phyloP scores from a whole-genome alignment of 768 basidiomycete species.

The Podaxis sp. region DNA sequence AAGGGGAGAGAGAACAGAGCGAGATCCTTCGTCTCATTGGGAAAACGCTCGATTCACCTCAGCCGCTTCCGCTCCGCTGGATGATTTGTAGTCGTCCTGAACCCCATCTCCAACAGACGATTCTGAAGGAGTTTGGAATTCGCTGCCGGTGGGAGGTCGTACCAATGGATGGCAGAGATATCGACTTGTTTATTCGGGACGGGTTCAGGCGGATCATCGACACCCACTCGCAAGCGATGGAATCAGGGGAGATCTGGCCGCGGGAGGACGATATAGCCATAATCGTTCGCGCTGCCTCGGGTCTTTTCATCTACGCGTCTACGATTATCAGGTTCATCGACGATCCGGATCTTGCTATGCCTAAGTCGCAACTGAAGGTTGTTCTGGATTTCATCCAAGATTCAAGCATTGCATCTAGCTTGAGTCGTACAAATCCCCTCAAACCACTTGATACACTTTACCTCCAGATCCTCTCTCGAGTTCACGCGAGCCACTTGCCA shows the following conservation, averaged over 20 bases:
- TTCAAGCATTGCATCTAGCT: background rate
- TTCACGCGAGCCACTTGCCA: background rate
- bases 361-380: background rate
- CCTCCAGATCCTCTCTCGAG: background rate
- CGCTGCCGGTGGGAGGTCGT: background rate
- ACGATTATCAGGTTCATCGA: background rate
- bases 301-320: background rate
- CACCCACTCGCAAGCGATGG: background rate
- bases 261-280: background rate
- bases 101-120: constrained; percentile 3
- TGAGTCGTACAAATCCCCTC: background rate
- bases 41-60: background rate
- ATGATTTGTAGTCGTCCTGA: constrained; percentile 18
- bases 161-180: constrained; percentile 6
- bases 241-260: background rate
- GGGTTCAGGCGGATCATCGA: background rate
- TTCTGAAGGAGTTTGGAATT: background rate
- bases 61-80: constrained; percentile 11
- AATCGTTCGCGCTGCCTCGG: background rate
- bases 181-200: background rate
- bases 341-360: background rate
- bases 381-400: background rate
- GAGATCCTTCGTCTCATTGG: constrained; percentile 12
- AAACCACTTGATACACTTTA: background rate
- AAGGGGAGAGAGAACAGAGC: constrained; percentile 8